Evolutionary conservation across 371 early-diverging fungal species (phyloP).

Genomic region (Thermomucor indicae-seudaticae): DNA sequence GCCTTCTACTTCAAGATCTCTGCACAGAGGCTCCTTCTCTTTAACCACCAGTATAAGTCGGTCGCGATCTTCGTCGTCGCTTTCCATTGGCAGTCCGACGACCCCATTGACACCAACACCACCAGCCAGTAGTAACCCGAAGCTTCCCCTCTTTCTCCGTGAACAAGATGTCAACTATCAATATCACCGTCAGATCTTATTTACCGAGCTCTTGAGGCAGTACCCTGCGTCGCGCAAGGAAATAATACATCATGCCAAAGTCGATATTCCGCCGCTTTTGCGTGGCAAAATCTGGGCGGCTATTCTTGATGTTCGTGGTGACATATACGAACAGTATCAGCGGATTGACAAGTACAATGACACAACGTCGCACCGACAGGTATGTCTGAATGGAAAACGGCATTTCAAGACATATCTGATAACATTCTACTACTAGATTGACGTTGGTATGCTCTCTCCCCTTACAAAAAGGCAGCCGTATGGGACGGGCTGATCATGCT

Average conservation of each 20-base stretch:
- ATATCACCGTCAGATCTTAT: slow-evolving; percentile 56
- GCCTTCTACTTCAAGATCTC: slow-evolving; percentile 24
- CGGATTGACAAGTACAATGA: slow-evolving; percentile 57
- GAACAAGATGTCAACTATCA: slow-evolving; percentile 75
- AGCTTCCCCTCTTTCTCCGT: slow-evolving; percentile 52
- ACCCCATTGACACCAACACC: slow-evolving; percentile 21
- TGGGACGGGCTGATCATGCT: background rate
- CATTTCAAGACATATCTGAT: background rate
- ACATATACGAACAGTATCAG: slow-evolving; percentile 55
- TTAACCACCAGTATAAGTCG: slow-evolving; percentile 23
- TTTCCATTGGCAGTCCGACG: slow-evolving; percentile 21
- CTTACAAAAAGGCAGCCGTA: background rate
- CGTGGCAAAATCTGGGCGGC: slow-evolving; percentile 80
- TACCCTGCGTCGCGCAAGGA: slow-evolving; percentile 67
- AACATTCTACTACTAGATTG: slow-evolving; percentile 32
- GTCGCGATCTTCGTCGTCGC: slow-evolving; percentile 32
- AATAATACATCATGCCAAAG: slow-evolving; percentile 65
- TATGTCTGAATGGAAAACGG: slow-evolving; percentile 13
- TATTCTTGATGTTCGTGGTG: slow-evolving; percentile 63
- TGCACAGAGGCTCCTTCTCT: slow-evolving; percentile 17
- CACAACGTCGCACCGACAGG: slow-evolving; percentile 54
- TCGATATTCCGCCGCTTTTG: slow-evolving; percentile 72
- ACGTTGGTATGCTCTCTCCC: slow-evolving; percentile 36
- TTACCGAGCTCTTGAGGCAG: slow-evolving; percentile 59
- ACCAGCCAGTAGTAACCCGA: slow-evolving; percentile 12